Conservation (phyloP, 2,329 filamentous ascomycete species). For the Beauveria brongniartii region DNA sequence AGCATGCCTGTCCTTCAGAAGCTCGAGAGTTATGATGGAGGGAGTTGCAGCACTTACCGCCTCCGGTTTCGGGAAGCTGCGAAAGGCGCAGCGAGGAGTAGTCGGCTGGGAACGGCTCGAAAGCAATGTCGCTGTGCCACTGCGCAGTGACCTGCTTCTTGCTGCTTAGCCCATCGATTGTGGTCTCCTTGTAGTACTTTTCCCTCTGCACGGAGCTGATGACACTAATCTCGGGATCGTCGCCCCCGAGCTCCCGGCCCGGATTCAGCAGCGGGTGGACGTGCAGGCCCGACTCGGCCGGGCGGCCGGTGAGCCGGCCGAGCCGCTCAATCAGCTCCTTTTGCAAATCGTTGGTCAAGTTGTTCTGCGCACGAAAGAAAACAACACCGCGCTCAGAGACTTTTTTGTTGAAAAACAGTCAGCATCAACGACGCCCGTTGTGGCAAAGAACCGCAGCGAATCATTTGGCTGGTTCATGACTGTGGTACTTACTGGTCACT, state of each 20-base stretch:
- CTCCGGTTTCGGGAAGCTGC: slow-evolving; percentile 45
- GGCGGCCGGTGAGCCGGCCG: slow-evolving; percentile 50
- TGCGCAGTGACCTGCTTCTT: slow-evolving; percentile 38
- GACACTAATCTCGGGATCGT: slow-evolving; percentile 54
- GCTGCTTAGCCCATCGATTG: slow-evolving; percentile 24
- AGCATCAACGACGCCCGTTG: too few relatives aligned
- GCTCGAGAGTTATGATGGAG: not conserved
- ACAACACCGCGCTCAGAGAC: slow-evolving; percentile 63
- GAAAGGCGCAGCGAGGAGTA: slow-evolving; percentile 50
- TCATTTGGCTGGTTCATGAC: too few relatives aligned
- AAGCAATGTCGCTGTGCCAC: slow-evolving; percentile 59
- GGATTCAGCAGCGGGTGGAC: slow-evolving; percentile 52
- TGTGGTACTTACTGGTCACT: slow-evolving; percentile 46
- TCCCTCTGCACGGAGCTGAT: slow-evolving; percentile 51
- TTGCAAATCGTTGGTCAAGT: slow-evolving; percentile 52
- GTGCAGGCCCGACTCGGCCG: slow-evolving; percentile 46
- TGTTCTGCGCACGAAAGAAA: slow-evolving; percentile 59
- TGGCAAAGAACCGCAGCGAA: too few relatives aligned
- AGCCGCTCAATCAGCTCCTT: slow-evolving; percentile 57
- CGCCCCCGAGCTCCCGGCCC: slow-evolving; percentile 41
- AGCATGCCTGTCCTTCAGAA: not conserved
- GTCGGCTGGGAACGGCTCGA: slow-evolving; percentile 55
- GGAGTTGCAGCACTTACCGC: slow-evolving; percentile 28
- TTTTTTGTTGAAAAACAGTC: not conserved
- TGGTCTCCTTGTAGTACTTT: slow-evolving; percentile 36